These are phyloP conservation scores for Chalciporus sp. DNA, from an alignment of 1,284 basidiomycete genomes.

Conservation along the genomic window DNA sequence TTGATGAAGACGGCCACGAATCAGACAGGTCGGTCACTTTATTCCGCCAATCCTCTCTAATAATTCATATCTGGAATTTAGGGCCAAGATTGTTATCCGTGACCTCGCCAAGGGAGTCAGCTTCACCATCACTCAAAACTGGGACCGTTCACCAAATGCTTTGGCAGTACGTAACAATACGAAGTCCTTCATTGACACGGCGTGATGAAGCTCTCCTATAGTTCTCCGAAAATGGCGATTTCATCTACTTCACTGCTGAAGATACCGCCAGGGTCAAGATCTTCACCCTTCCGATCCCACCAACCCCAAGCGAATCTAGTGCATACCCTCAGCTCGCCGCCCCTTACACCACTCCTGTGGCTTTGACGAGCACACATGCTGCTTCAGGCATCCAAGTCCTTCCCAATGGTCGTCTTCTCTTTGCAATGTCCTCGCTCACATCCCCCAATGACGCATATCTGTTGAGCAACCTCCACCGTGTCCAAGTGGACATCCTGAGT, in stretches of 20 bases:
- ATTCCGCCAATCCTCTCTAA: not conserved
- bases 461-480: slow-evolving; percentile 47
- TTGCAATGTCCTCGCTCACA: slow-evolving; percentile 68
- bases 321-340: slow-evolving; percentile 49
- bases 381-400: slow-evolving; percentile 65
- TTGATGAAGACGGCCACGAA: slow-evolving; percentile 87
- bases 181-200: not conserved
- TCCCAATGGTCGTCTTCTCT: slow-evolving; percentile 60
- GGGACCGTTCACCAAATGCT: slow-evolving; percentile 77
- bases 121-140: slow-evolving; percentile 73
- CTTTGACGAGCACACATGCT: slow-evolving; percentile 58
- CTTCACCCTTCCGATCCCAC: slow-evolving; percentile 67
- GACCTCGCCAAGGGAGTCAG: slow-evolving; percentile 68
- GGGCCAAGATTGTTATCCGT: slow-evolving; percentile 77
- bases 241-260: slow-evolving; percentile 75
- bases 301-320: slow-evolving; percentile 56
- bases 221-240: slow-evolving; percentile 74
- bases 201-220: slow-evolving; percentile 27
- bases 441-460: slow-evolving; percentile 77
- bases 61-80: slow-evolving; percentile 27
- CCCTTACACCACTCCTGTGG: slow-evolving; percentile 55
- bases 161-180: slow-evolving; percentile 20
- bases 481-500: slow-evolving; percentile 42
- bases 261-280: slow-evolving; percentile 76
- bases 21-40: slow-evolving; percentile 59